phyloP scores from a whole-genome alignment of 768 basidiomycete species.

The Kondoa subrosea region DNA sequence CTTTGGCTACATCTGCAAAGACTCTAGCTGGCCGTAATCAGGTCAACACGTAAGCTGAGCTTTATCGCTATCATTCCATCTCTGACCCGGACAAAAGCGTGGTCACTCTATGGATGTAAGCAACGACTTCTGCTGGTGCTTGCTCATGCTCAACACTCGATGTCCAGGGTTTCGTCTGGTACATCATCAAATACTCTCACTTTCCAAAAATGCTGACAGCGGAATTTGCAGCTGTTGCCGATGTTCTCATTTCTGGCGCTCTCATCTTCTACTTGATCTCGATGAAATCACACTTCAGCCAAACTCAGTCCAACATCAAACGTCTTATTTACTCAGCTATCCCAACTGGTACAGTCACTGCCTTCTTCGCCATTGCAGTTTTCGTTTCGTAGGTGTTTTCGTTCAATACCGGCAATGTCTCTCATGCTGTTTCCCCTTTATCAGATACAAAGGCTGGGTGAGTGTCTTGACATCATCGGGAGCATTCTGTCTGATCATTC shows the following conservation, averaged over 20 bases:
- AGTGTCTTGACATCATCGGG: no score
- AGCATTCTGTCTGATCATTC: no score
- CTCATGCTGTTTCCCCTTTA: background rate
- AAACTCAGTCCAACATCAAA: background rate
- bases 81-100: background rate
- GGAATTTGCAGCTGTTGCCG: background rate
- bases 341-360: background rate
- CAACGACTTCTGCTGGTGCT: background rate
- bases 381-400: no score
- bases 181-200: no score
- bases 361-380: background rate
- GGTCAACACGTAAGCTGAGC: background rate
- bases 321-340: background rate
- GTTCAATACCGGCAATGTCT: no score
- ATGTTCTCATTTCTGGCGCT: background rate
- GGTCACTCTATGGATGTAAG: background rate
- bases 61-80: background rate
- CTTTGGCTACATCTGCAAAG: background rate
- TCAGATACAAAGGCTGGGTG: no score
- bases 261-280: background rate
- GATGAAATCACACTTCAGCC: background rate
- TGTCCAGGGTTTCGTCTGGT: no score
- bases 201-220: no score
- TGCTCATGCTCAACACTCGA: background rate
- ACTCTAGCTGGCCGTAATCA: background rate